Conservation (phyloP, 495 filamentous ascomycete species). For the Tricharina praecox region DNA sequence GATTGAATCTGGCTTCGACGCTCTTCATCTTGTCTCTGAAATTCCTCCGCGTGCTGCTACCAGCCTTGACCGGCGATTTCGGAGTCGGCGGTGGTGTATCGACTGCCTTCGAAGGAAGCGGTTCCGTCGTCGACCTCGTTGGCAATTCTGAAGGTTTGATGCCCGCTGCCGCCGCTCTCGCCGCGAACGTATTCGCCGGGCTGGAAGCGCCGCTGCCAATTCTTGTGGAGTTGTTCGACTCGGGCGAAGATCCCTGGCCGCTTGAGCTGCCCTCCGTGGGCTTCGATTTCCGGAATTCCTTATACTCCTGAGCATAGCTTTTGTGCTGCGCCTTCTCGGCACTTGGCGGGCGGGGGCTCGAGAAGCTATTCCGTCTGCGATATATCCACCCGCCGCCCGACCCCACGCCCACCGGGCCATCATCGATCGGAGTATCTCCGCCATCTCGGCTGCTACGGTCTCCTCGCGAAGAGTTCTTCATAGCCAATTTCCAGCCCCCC, state of each 20-base stretch:
- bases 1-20: conserved; percentile 7
- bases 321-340: conserved; percentile 18
- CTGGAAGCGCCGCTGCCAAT: not conserved
- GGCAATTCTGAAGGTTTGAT: not conserved
- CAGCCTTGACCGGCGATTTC: not conserved
- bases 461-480: conserved; percentile 11
- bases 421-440: conserved; percentile 9
- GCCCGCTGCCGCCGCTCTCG: not conserved
- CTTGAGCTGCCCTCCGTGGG: not conserved
- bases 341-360: conserved; percentile 21
- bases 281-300: conserved; percentile 15
- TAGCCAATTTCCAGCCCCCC: conserved; percentile 23
- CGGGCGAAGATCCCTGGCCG: too few relatives aligned
- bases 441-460: conserved; percentile 4
- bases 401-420: conserved; percentile 20
- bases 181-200: not conserved
- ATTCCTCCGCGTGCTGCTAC: conserved; percentile 5
- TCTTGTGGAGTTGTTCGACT: too few relatives aligned
- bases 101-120: too few relatives aligned
- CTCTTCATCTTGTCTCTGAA: conserved; percentile 11
- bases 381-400: conserved; percentile 25
- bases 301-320: conserved; percentile 22
- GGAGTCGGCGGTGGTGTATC: too few relatives aligned
- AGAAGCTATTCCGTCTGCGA: conserved; percentile 22
- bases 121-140: not conserved